A percentile compares a stretch with the other conserved stretches of the same genome.
phyloP scores from a whole-genome alignment of 2,329 filamentous ascomycete genomes.

The Anisogramma anomala region DNA sequence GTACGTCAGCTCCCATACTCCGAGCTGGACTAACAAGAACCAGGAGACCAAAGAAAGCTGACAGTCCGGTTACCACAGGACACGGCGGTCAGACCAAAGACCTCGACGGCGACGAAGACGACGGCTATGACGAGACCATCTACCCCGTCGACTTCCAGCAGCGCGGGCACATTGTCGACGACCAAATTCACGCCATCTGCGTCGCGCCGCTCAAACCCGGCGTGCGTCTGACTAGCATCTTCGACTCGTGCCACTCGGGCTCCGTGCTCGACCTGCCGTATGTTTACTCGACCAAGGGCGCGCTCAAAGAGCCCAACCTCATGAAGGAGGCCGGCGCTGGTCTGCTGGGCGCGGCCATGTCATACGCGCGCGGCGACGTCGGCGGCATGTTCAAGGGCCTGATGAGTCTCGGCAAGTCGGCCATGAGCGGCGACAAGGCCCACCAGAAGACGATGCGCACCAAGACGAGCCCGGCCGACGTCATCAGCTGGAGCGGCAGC shows the following conservation, averaged over 20 bases:
- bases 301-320: conserved; percentile 71
- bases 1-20: conserved; percentile 24
- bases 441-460: conserved; percentile 74
- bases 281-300: conserved; percentile 68
- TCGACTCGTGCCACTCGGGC: conserved; percentile 68
- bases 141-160: conserved; percentile 63
- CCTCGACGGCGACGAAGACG: conserved; percentile 62
- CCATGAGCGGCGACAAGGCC: conserved; percentile 63
- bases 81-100: conserved; percentile 69
- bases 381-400: conserved; percentile 68
- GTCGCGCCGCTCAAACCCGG: conserved; percentile 69
- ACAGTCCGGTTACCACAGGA: conserved; percentile 29
- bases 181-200: conserved; percentile 67
- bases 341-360: conserved; percentile 58
- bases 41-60: neutral
- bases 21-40: neutral
- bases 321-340: conserved; percentile 69
- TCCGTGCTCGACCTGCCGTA: conserved; percentile 69
- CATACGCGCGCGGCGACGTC: conserved; percentile 76
- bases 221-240: conserved; percentile 73
- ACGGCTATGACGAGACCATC: conserved; percentile 68
- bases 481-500: conserved; percentile 95
- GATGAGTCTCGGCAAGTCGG: conserved; percentile 81
- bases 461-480: conserved; percentile 88
- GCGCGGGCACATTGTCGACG: conserved; percentile 64